phyloP scores from a whole-genome alignment of 306 rosid genomes.

The Medicago lupulina region DNA sequence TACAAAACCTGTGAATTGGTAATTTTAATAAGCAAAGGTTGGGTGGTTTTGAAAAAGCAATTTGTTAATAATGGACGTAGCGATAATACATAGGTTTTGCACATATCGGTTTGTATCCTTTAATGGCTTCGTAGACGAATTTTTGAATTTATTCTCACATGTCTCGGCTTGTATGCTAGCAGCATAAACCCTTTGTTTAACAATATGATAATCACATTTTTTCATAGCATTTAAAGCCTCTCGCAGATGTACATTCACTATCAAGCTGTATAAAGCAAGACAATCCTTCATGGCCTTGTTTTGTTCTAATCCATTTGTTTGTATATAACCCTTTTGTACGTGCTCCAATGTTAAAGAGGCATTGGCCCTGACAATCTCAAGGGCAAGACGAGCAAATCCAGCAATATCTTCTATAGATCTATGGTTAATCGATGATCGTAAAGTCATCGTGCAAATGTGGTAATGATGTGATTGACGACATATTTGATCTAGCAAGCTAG shows the following conservation, averaged over 20 bases:
- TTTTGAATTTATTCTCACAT: constrained; percentile 30
- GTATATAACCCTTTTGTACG: neutral
- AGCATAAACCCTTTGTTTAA: constrained; percentile 9
- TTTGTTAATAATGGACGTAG: constrained; percentile 28
- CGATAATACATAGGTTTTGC: constrained; percentile 34
- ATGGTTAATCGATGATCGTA: constrained; percentile 42
- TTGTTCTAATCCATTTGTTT: neutral
- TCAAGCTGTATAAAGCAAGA: constrained; percentile 17
- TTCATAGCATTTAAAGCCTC: constrained; percentile 33
- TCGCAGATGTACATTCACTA: constrained; percentile 19
- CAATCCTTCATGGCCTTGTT: constrained; percentile 8
- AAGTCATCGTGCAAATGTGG: constrained; percentile 27
- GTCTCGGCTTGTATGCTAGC: constrained; percentile 8
- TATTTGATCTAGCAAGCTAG: constrained; percentile 41
- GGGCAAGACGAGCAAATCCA: constrained; percentile 42
- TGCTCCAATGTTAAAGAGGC: neutral
- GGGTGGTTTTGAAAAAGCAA: constrained; percentile 3
- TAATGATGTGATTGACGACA: constrained; percentile 43
- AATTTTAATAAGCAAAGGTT: constrained; percentile 2
- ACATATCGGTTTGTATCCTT: constrained; percentile 32
- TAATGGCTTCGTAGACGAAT: neutral
- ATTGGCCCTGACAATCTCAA: constrained; percentile 32
- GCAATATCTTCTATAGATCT: constrained; percentile 37
- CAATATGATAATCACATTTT: constrained; percentile 14
- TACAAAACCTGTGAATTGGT: neutral